A percentile compares a stretch with the other conserved stretches of the same genome.
Evolutionary conservation across 2,329 filamentous ascomycete species (phyloP).

Genomic region (Tolypocladium paradoxum): DNA sequence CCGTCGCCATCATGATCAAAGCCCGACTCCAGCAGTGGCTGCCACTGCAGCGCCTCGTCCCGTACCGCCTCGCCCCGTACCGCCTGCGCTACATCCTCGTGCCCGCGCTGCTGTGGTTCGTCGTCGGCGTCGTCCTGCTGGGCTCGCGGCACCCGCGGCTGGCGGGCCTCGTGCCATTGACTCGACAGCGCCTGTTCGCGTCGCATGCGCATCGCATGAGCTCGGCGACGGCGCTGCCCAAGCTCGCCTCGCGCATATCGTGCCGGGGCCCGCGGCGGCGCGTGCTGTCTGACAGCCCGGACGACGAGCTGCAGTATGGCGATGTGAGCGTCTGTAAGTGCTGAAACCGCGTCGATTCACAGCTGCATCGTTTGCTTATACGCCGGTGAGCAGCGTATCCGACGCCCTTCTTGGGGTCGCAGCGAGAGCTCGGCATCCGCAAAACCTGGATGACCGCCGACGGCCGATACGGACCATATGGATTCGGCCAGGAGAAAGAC

Average conservation of each 20-base stretch:
- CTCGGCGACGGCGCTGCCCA: not conserved
- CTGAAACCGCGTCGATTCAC: not conserved
- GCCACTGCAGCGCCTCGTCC: not conserved
- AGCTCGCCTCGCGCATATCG: not conserved
- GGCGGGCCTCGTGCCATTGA: not conserved
- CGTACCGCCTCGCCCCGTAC: not conserved
- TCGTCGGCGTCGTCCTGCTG: not conserved
- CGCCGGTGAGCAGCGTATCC: constrained; percentile 13
- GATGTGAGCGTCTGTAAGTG: constrained; percentile 1
- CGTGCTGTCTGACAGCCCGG: constrained; percentile 2
- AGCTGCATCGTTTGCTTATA: not conserved
- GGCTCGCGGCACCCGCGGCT: not conserved
- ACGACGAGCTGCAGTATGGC: constrained; percentile 1
- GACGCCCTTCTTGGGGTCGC: constrained; percentile 19
- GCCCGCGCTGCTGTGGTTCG: not conserved
- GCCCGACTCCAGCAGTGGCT: not conserved
- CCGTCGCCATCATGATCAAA: constrained; percentile 1
- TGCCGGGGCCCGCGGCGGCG: constrained; percentile 32
- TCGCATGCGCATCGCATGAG: not conserved
- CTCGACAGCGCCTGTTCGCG: not conserved
- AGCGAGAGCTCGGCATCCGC: constrained; percentile 16
- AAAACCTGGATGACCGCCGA: constrained; percentile 20
- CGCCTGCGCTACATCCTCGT: constrained; percentile 1
- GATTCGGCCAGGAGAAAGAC: constrained; percentile 14
- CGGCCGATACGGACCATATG: constrained; percentile 16